Base-by-base conservation (phyloP, 495 filamentous ascomycete species). In the Xylaria nigripes region DNA sequence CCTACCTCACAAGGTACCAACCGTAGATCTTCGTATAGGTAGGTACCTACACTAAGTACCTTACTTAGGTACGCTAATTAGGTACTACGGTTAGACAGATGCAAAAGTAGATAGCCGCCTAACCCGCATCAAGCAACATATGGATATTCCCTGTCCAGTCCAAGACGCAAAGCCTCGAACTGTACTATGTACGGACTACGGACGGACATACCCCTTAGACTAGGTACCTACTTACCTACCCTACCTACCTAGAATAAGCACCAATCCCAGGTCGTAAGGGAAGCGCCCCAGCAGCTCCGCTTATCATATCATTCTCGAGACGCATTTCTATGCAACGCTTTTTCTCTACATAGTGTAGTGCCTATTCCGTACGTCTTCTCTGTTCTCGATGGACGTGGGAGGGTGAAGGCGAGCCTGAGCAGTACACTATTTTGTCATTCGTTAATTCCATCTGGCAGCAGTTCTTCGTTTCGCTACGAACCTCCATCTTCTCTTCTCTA, bases 201-300 rank as follows among this genome's bases (percentile, higher is more conserved):
- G 2, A 36, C 6, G 6, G 6, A 5, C 32, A 12, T 36, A 13
- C 32, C 32, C 32, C 32, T 36, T 36, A 36, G 32, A 36, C 32
- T 36, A 36, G 32, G n/a, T n/a, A n/a, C n/a, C n/a, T n/a, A n/a
- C n/a, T n/a, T n/a, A n/a, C n/a, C n/a, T n/a, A n/a, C n/a, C n/a
- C n/a, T n/a, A n/a, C n/a, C n/a, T n/a, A n/a, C n/a, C n/a, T n/a
- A n/a, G n/a, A n/a, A n/a, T n/a, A n/a, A n/a, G n/a, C 36, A 45
- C 51, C 51, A 54, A 54, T 54, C 44, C 44, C 42, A 30, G 51
- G 34, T 42, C 44, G 32, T 54, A n/a, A 48, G 21, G 40, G 51
- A 25, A 42, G 43, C 36, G 43, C 51, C 51, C 47, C 47, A 42
- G 32, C 42, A 54, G 51, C 44, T 34, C 51, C 51, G 24, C 24